Base-by-base conservation (phyloP, 495 filamentous ascomycete genomes). In the Aspergillus indologenus region DNA sequence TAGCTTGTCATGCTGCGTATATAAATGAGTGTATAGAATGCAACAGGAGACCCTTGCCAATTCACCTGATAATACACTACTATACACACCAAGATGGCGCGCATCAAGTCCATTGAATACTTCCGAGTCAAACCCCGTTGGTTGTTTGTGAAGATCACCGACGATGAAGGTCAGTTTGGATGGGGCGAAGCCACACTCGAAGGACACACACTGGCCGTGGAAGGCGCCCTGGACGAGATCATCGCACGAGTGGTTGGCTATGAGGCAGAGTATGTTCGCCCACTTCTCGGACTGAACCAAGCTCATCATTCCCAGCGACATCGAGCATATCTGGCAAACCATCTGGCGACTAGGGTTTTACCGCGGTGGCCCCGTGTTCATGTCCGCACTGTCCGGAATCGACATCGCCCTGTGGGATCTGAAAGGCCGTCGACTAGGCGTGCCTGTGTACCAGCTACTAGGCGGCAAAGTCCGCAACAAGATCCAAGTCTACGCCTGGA, bases 341-440 rank as follows among this genome's bases (percentile, higher is more conserved):
- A 79, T 81, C 21, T 91, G 85, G 79, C 81, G 89, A 56, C 74
- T 83, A 1, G 85, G 85, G 15, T 93, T 92, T 73, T 92, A 93
- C 71, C 82, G 90, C 23, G 90, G 90, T n/a, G 90, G 90, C 1
- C 87, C 90, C 0, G 89, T 93, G 20, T 86, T 93, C 62, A 91
- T 91, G 88, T 88, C 85, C 54, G 90, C 90, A 7, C 74, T 92
- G 24, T 79, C 87, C 1, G 90, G 90, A 2, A 86, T 93, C 61
- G 90, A 92, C 63, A 92, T 93, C 66, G 89, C 90, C 0, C 74
- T 93, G 5, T 92, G 90, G 90, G 90, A 92, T 76, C 65, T 92
- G 45, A 92, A 92, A 64, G 76, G 77, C 3, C 70, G 75, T 2
- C 71, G 65, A 59, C 71, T 92, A 19, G 80, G 81, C 12, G 86